Evolutionary conservation across 768 basidiomycete species (phyloP).

Genomic region (Tricholoma matsutake): DNA sequence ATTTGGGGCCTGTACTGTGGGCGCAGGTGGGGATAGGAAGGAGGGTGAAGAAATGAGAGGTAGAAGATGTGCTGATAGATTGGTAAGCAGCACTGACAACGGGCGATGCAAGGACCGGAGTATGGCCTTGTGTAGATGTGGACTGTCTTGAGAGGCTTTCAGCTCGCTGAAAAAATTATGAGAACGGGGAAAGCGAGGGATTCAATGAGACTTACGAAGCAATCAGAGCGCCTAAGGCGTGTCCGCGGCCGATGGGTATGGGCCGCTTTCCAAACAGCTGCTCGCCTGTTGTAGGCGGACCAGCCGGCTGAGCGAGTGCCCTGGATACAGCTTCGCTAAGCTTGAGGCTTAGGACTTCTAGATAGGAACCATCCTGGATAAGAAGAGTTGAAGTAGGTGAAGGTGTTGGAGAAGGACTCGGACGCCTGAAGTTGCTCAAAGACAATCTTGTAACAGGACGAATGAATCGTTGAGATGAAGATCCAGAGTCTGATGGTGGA

Average conservation of each 20-base stretch:
- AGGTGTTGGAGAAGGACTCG: constrained; percentile 51
- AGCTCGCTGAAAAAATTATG: constrained; percentile 52
- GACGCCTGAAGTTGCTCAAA: constrained; percentile 55
- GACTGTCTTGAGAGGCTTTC: constrained; percentile 57
- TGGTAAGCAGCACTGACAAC: constrained; percentile 68
- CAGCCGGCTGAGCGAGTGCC: constrained; percentile 63
- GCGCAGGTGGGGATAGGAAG: constrained; percentile 51
- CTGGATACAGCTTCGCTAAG: constrained; percentile 80
- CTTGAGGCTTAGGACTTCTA: constrained; percentile 72
- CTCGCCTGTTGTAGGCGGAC: constrained; percentile 49
- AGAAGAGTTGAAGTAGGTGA: constrained; percentile 40
- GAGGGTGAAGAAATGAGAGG: constrained; percentile 64
- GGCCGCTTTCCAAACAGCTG: constrained; percentile 64
- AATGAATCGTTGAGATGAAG: constrained; percentile 40
- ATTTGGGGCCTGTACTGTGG: constrained; percentile 47
- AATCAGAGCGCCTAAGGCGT: constrained; percentile 63
- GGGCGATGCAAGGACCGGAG: constrained; percentile 74
- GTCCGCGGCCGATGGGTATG: constrained; percentile 72
- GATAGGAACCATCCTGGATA: constrained; percentile 76
- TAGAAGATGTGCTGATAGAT: constrained; percentile 63
- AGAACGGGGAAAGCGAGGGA: constrained; percentile 1
- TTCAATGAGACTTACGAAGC: constrained; percentile 51
- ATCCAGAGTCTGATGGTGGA: constrained; percentile 43
- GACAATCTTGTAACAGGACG: constrained; percentile 59
- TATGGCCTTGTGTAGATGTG: constrained; percentile 65